phyloP scores from a whole-genome alignment of 2,329 filamentous ascomycete species.

The Aspergillus uvarum region DNA sequence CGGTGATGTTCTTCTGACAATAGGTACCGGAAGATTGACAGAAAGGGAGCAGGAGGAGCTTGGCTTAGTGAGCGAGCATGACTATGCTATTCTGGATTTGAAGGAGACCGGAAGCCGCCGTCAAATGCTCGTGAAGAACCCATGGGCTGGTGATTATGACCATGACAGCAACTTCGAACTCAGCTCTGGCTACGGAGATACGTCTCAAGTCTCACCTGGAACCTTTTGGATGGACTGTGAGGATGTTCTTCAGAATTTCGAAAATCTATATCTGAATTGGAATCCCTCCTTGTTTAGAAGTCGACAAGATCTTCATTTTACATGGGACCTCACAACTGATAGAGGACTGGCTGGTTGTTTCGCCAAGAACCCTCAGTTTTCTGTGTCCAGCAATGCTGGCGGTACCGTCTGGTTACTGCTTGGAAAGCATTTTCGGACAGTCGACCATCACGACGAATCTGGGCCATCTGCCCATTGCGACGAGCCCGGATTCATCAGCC shows the following conservation, averaged over 20 bases:
- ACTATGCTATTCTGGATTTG: slow-evolving; percentile 87
- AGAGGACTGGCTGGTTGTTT: slow-evolving; percentile 70
- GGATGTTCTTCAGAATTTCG: slow-evolving; percentile 85
- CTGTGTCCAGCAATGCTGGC: slow-evolving; percentile 52
- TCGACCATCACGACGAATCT: slow-evolving; percentile 47
- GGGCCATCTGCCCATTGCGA: slow-evolving; percentile 40
- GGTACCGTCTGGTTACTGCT: slow-evolving; percentile 80
- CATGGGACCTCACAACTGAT: slow-evolving; percentile 65
- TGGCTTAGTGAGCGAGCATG: slow-evolving; percentile 84
- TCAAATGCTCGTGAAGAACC: slow-evolving; percentile 85
- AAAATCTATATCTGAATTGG: slow-evolving; percentile 97
- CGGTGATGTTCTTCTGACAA: slow-evolving; percentile 81
- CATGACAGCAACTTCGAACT: slow-evolving; percentile 31
- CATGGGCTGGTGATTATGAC: slow-evolving; percentile 74
- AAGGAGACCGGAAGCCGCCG: slow-evolving; percentile 62
- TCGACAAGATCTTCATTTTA: slow-evolving; percentile 86
- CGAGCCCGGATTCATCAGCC: slow-evolving; percentile 77
- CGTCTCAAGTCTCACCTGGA: slow-evolving; percentile 55
- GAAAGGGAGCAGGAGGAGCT: slow-evolving; percentile 73
- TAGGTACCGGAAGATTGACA: slow-evolving; percentile 84
- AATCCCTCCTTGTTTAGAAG: slow-evolving; percentile 79
- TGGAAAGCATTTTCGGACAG: slow-evolving; percentile 78
- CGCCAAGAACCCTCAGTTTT: slow-evolving; percentile 63
- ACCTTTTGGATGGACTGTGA: slow-evolving; percentile 93
- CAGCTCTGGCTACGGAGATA: slow-evolving; percentile 8